Conservation (phyloP, 192 early-diverging fungal species). For the Coemansia guatemalensis region DNA sequence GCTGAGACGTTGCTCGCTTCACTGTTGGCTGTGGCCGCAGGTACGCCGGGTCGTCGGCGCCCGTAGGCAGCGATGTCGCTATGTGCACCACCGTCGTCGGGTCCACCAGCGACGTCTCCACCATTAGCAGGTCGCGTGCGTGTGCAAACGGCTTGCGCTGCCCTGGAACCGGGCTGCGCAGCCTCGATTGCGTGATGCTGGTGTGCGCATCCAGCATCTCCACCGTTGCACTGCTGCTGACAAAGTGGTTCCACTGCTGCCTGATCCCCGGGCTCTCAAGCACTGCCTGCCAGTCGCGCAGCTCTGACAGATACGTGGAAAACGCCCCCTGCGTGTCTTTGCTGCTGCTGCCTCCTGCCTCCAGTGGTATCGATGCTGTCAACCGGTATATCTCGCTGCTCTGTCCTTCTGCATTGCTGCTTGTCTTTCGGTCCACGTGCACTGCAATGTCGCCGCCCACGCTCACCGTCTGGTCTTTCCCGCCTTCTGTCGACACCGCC, state of each 20-base stretch:
- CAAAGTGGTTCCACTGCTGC: conserved; percentile 49
- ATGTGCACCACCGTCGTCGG: conserved; percentile 48
- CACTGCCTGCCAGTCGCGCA: conserved; percentile 54
- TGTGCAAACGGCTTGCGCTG: conserved; percentile 38
- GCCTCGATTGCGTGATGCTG: conserved; percentile 30
- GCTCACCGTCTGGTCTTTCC: conserved; percentile 6
- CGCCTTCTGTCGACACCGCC: conserved; percentile 11
- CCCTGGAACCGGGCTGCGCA: conserved; percentile 44
- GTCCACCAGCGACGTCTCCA: conserved; percentile 54
- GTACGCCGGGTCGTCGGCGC: conserved; percentile 42
- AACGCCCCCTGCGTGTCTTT: conserved; percentile 44
- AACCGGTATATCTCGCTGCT: conserved; percentile 37
- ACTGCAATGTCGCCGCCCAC: conserved; percentile 44
- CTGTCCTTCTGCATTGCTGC: neutral
- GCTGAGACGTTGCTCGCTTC: conserved; percentile 33
- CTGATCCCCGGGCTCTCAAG: conserved; percentile 51
- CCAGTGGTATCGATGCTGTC: conserved; percentile 45
- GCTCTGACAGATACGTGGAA: conserved; percentile 43
- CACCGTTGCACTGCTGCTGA: conserved; percentile 26
- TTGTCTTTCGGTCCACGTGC: conserved; percentile 21
- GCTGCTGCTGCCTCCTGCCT: conserved; percentile 25
- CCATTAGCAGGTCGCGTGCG: conserved; percentile 43
- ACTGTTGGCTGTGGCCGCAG: conserved; percentile 17
- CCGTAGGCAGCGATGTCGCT: conserved; percentile 41
- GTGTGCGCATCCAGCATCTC: conserved; percentile 53